phyloP scores from a whole-genome alignment of 495 filamentous ascomycete species.

The Tuber brumale region DNA sequence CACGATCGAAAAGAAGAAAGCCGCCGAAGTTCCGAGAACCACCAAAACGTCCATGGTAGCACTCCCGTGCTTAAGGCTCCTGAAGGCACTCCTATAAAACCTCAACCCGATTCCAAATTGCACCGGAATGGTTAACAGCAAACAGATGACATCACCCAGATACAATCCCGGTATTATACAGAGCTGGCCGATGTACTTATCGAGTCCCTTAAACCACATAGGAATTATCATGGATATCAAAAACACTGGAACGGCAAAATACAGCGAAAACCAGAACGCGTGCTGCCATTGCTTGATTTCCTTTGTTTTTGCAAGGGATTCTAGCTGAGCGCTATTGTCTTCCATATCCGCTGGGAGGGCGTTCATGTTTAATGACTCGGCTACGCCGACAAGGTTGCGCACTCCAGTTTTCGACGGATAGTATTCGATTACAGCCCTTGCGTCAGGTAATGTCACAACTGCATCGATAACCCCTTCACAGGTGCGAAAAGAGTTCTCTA shows the following conservation, averaged over 20 bases:
- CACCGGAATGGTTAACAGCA: conserved; percentile 78
- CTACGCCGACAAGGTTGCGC: conserved; percentile 69
- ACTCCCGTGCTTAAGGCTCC: conserved; percentile 76
- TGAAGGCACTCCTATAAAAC: conserved; percentile 87
- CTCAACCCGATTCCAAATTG: conserved; percentile 94
- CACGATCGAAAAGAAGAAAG: conserved; percentile 91
- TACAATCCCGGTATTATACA: conserved; percentile 67
- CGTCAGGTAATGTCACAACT: conserved; percentile 61
- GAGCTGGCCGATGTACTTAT: conserved; percentile 47
- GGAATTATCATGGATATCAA: conserved; percentile 86
- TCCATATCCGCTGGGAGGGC: conserved; percentile 83
- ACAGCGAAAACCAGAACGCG: conserved; percentile 65
- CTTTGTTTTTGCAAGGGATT: conserved; percentile 90
- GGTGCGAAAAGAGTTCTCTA: conserved; percentile 62
- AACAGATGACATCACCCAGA: conserved; percentile 76
- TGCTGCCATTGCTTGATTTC: conserved; percentile 88
- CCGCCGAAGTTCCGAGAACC: conserved; percentile 87
- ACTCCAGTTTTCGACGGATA: conserved; percentile 66
- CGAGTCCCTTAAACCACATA: conserved; percentile 57
- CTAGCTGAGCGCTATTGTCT: conserved; percentile 93
- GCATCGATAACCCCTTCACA: conserved; percentile 66
- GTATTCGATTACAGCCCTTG: conserved; percentile 63
- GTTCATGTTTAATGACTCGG: conserved; percentile 76
- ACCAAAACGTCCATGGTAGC: conserved; percentile 98
- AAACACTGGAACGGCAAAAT: conserved; percentile 87